Percentiles rank a stretch among this genome's conserved stretches.
Conservation (phyloP, 306 rosid genomes). For the cucumber (Cucumis sativus) region DNA sequence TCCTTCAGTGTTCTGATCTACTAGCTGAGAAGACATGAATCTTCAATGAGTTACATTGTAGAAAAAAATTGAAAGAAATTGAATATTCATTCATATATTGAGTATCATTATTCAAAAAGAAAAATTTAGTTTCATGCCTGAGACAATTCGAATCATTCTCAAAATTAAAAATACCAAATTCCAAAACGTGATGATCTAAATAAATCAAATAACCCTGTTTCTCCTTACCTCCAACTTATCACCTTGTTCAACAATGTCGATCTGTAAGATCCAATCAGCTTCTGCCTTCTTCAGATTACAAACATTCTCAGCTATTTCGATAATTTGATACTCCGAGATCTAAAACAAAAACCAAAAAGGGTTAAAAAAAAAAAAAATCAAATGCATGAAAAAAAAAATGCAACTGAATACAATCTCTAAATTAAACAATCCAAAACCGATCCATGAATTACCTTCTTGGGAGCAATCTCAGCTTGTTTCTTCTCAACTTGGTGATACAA, state of each 20-base stretch:
- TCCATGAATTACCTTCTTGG: conserved; percentile 55
- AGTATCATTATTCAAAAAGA: not conserved
- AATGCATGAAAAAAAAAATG: not conserved
- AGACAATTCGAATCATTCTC: not conserved
- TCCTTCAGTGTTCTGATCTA: conserved; percentile 85
- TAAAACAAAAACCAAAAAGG: conserved; percentile 14
- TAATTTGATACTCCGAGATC: conserved; percentile 88
- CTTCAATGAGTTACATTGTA: not conserved
- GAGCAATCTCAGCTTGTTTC: conserved; percentile 61
- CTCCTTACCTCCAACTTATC: conserved; percentile 57
- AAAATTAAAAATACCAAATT: not conserved
- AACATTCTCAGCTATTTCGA: conserved; percentile 88
- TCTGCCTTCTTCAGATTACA: conserved; percentile 82
- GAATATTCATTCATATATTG: not conserved
- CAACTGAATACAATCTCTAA: conserved; percentile 12
- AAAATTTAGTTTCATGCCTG: not conserved
- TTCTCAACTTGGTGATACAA: conserved; percentile 55
- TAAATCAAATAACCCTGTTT: not conserved
- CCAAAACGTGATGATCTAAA: not conserved
- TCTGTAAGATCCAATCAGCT: conserved; percentile 88
- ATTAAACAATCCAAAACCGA: not conserved
- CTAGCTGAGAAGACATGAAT: conserved; percentile 39
- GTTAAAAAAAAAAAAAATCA: not conserved
- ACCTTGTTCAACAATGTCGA: conserved; percentile 72
- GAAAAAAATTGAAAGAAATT: not conserved